Base-by-base conservation (phyloP, 352 stramenopile genomes). In the Pythium plurisporium region DNA sequence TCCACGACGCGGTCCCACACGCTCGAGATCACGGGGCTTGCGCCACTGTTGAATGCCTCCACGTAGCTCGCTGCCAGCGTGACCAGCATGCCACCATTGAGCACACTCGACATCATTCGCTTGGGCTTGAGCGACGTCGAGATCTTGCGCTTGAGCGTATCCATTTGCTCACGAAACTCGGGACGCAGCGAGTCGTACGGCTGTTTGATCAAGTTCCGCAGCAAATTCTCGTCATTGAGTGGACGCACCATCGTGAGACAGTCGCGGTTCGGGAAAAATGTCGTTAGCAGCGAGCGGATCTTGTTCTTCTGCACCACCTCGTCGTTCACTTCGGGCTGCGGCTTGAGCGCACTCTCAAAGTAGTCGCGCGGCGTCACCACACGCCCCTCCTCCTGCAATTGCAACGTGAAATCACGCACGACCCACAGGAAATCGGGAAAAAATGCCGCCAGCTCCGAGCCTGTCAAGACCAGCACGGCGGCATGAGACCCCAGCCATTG, bases 391-490 rank as follows among this genome's bases (percentile, higher is more conserved):
- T 95, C 83, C 42, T 90, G 72, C 41, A 96, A 53, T 55, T 91
- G 76, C 30, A 97, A 63, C 27, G 85, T 91, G 50, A 97, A 97
- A 61, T 97, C 89, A 12, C 89, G 74, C 15, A 97, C 82, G 50
- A 97, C 79, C 89, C 89, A 97, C 56, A 92, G 60, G 94, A 96
- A 26, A 56, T 78, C 20, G 82, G 88, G 64, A 91, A 95, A 62
- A 91, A 93, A 87, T 26, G 70, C 52, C 1, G 76, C 73, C 14
- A 91, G 46, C 19, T 85, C 77, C 60, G 51, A 36, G 29, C 34
- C 40, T 52, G n/a, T n/a, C n/a, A n/a, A n/a, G n/a, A n/a, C n/a
- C n/a, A n/a, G n/a, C n/a, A n/a, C n/a, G n/a, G n/a, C n/a, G n/a
- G n/a, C n/a, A n/a, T n/a, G n/a, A n/a, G n/a, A n/a, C n/a, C n/a